These are phyloP conservation scores for Amphichorda felina DNA, from an alignment of 2,329 filamentous ascomycete species.

Conservation along the genomic window DNA sequence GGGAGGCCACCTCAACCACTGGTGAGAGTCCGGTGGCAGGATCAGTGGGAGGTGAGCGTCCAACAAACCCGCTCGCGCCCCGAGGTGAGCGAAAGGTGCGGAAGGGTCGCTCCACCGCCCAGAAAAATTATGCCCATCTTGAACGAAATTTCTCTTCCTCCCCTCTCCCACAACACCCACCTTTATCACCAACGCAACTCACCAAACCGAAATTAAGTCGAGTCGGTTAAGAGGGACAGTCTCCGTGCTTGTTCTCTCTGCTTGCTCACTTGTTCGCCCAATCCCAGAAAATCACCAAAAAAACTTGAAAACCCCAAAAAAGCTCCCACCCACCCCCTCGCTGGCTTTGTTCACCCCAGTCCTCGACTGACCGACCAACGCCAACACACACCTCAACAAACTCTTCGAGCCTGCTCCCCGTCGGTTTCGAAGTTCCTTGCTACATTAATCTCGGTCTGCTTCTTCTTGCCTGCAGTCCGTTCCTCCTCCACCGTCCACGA, in stretches of 20 bases:
- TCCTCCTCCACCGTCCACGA: neutral
- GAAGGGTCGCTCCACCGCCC: constrained; percentile 11
- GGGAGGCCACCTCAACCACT: no score
- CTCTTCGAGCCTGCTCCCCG: constrained; percentile 11
- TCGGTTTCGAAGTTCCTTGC: constrained; percentile 13
- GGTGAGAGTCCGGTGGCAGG: no score
- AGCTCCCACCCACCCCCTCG: constrained; percentile 21
- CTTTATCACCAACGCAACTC: constrained; percentile 29
- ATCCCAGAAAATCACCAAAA: constrained; percentile 44
- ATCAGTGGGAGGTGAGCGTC: no score
- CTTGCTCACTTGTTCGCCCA: constrained; percentile 40
- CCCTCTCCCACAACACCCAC: constrained; percentile 30
- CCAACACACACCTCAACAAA: neutral
- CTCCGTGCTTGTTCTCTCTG: constrained; percentile 48
- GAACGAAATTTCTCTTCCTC: constrained; percentile 26
- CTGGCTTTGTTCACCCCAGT: constrained; percentile 2
- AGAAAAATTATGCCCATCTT: constrained; percentile 20
- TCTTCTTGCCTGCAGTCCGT: neutral
- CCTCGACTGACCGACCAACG: neutral
- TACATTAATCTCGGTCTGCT: constrained; percentile 8
- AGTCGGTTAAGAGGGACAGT: constrained; percentile 44
- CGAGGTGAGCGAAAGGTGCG: constrained; percentile 3
- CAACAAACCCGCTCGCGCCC: no score
- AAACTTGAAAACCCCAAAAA: constrained; percentile 53
- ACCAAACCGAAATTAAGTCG: constrained; percentile 27